A percentile compares a stretch with the other conserved stretches of the same genome.
These are phyloP conservation scores for Boletus vinaceobasis DNA, from an alignment of 768 basidiomycete genomes.

Conservation along the genomic window DNA sequence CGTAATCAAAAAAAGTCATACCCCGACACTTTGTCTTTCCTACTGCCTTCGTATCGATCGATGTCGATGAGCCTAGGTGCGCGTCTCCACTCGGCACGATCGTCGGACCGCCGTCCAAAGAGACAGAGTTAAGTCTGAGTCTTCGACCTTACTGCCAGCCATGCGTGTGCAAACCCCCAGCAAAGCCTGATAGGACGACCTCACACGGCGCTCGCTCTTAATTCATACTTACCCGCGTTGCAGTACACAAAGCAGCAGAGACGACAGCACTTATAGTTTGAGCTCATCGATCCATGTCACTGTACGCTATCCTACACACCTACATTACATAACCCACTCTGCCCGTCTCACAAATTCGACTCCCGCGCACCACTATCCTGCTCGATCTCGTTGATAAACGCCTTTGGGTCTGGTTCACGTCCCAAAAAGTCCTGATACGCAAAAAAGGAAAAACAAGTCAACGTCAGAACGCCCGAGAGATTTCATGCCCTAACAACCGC, in stretches of 20 bases:
- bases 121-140: not conserved
- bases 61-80: not conserved
- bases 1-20: not conserved
- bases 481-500: too few species aligned
- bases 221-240: not conserved
- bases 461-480: not conserved
- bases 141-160: too few species aligned
- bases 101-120: not conserved
- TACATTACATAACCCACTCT: too few species aligned
- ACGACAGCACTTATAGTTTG: not conserved
- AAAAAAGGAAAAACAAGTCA: not conserved
- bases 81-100: not conserved
- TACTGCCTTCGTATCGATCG: not conserved
- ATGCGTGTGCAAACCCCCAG: not conserved
- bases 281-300: not conserved
- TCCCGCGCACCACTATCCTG: conserved; percentile 29
- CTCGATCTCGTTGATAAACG: conserved; percentile 61
- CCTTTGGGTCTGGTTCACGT: conserved; percentile 67
- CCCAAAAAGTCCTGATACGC: conserved; percentile 68
- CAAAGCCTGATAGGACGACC: not conserved
- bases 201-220: not conserved
- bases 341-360: not conserved
- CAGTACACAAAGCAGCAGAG: not conserved
- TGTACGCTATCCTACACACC: not conserved
- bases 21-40: not conserved